These are phyloP conservation scores for Aspergillus sp. DNA, from an alignment of 2,329 filamentous ascomycete species.

Conservation along the genomic window DNA sequence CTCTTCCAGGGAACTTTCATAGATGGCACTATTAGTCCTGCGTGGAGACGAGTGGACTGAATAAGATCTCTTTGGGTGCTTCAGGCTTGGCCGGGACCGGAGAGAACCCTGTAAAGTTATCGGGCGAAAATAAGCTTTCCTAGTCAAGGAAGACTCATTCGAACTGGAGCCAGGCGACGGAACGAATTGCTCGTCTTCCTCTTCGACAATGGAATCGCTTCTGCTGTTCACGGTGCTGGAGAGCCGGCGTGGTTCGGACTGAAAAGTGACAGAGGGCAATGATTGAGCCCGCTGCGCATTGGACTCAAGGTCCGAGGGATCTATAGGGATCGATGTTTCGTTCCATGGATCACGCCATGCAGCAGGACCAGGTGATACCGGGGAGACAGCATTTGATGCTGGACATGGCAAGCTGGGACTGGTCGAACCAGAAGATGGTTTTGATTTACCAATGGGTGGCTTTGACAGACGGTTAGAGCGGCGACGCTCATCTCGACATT, in stretches of 20 bases:
- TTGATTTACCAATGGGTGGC: slow-evolving; percentile 27
- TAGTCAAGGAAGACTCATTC: slow-evolving; percentile 11
- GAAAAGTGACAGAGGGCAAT: slow-evolving; percentile 14
- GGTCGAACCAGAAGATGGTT: slow-evolving; percentile 8
- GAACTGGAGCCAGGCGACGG: slow-evolving; percentile 4
- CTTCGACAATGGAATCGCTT: slow-evolving; percentile 4
- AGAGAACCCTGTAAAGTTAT: slow-evolving; percentile 9
- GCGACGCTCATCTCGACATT: slow-evolving; percentile 26
- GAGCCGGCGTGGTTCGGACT: slow-evolving; percentile 8
- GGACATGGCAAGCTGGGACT: slow-evolving; percentile 10
- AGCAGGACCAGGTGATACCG: slow-evolving; percentile 9
- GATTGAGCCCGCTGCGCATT: slow-evolving; percentile 14
- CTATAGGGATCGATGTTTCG: slow-evolving; percentile 17
- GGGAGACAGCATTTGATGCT: slow-evolving; percentile 3
- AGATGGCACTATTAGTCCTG: slow-evolving; percentile 17
- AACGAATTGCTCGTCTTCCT: slow-evolving; percentile 5
- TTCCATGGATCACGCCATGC: slow-evolving; percentile 33
- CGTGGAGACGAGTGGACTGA: slow-evolving; percentile 24
- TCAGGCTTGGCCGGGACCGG: slow-evolving; percentile 8
- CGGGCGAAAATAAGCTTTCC: slow-evolving; percentile 18
- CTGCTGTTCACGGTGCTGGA: background rate
- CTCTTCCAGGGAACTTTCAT: slow-evolving; percentile 20
- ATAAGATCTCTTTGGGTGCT: slow-evolving; percentile 22
- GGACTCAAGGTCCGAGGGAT: slow-evolving; percentile 5
- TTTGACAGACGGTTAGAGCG: slow-evolving; percentile 34